Percentiles rank a stretch among this genome's conserved stretches.
These are phyloP conservation scores for Posidonia australis DNA, from an alignment of 106 monocot genomes.

Conservation along the genomic window DNA sequence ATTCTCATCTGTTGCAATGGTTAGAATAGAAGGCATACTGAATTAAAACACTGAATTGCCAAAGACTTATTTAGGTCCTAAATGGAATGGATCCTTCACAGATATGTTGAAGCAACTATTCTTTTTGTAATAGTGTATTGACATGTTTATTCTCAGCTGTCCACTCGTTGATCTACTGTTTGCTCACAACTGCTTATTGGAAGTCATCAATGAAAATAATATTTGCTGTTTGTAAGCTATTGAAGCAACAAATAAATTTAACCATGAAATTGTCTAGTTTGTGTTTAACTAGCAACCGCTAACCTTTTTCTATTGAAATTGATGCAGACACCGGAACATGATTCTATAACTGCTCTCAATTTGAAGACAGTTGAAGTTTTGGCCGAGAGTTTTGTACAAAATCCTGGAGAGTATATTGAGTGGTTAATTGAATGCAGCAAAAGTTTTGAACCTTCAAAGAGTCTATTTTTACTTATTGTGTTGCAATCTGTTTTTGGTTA, in stretches of 20 bases:
- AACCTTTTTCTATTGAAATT: neutral
- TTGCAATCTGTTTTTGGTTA: constrained; percentile 34
- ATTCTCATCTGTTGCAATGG: too few relatives aligned
- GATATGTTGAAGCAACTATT: too few relatives aligned
- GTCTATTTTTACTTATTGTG: constrained; percentile 51
- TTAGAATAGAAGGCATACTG: too few relatives aligned
- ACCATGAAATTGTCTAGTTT: neutral
- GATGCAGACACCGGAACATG: constrained; percentile 45
- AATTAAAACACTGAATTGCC: too few relatives aligned
- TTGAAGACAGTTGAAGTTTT: constrained; percentile 42
- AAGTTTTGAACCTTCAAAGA: constrained; percentile 30
- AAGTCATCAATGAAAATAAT: neutral
- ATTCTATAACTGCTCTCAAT: constrained; percentile 34
- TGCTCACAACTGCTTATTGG: neutral
- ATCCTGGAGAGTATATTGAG: constrained; percentile 39
- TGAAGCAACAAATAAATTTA: neutral
- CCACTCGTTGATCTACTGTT: neutral
- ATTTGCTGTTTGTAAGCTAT: neutral
- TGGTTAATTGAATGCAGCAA: constrained; percentile 62
- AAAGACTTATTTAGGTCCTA: too few relatives aligned
- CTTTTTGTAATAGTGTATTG: too few relatives aligned
- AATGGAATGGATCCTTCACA: too few relatives aligned
- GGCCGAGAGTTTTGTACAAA: constrained; percentile 33
- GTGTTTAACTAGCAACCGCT: neutral
- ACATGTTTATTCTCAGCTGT: neutral